Percentiles rank a stretch among this genome's conserved stretches.
These are phyloP conservation scores for Kingdonia uniflora DNA, from an alignment of 164 flowering plant species.

Conservation along the genomic window DNA sequence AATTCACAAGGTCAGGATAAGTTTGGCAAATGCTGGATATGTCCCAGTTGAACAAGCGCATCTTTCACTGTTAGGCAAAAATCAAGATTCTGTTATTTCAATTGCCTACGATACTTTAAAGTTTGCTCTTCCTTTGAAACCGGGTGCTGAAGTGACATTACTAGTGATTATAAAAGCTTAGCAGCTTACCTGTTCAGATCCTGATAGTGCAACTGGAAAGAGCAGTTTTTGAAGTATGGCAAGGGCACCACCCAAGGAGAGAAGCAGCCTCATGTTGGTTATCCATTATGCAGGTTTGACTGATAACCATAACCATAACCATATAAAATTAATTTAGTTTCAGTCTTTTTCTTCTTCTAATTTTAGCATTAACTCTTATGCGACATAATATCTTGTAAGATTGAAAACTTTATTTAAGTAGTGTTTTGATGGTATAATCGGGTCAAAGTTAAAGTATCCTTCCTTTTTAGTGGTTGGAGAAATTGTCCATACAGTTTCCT, in stretches of 20 bases:
- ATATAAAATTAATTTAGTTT: too few relatives aligned
- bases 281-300: slow-evolving; percentile 88
- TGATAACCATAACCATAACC: background rate
- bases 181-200: slow-evolving; percentile 57
- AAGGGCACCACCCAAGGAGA: slow-evolving; percentile 62
- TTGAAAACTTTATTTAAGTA: too few relatives aligned
- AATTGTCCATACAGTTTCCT: too few relatives aligned
- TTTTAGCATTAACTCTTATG: too few relatives aligned
- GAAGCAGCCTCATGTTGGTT: slow-evolving; percentile 69
- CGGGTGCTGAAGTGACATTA: slow-evolving; percentile 83
- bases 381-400: too few relatives aligned
- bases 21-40: slow-evolving; percentile 91
- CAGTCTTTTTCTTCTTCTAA: too few relatives aligned
- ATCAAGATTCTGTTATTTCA: slow-evolving; percentile 84
- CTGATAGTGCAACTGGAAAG: slow-evolving; percentile 46
- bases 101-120: slow-evolving; percentile 51
- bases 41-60: slow-evolving; percentile 93
- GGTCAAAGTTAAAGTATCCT: too few relatives aligned
- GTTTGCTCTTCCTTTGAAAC: slow-evolving; percentile 82
- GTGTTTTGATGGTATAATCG: too few relatives aligned
- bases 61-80: slow-evolving; percentile 81
- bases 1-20: slow-evolving; percentile 80
- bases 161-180: slow-evolving; percentile 85
- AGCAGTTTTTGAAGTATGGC: slow-evolving; percentile 31
- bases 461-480: too few relatives aligned